Evolutionary conservation across 2,329 filamentous ascomycete genomes (phyloP), one percentile per base, ranked within the genome.

Genomic region (Phialophora expanda): DNA sequence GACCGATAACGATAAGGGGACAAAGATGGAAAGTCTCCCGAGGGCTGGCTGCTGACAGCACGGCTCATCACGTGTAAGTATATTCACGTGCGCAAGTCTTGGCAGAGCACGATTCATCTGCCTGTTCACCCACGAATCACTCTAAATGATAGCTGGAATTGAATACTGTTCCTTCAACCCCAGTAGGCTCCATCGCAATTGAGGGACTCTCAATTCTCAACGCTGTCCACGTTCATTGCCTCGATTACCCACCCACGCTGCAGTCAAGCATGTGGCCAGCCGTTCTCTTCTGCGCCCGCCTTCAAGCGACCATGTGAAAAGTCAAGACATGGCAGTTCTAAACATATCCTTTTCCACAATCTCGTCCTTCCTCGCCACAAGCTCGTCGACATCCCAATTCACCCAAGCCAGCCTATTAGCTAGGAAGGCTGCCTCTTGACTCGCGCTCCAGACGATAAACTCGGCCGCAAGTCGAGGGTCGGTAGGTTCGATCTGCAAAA

Each of bases 351-450:
- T 61, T 28, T 54, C 58, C 14, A 54, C 32, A 44, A 54, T 54
- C 28, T 61, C 46, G 22, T 41, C 28, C 46, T 61, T 54, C 48
- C 30, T 53, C 4, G 30, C 22, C 48, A 54, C 44, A 7, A 61
- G 58, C 30, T 61, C 30, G 34, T 54, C 46, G 6, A 61, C 30
- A 41, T 61, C 58, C 58, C 58, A 61, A 14, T 54, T 54, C 14
- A 48, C 57, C 57, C 57, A 51, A 26, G 28, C 57, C 14, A 60
- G 7, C 20, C 57, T 26, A 34, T 60, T 60, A 24, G 57, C 57
- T 26, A 60, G 22, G 22, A 60, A 60, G 20, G 41, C 26, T 22
- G 57, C 57, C 44, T 51, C 41, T 20, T 60, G 24, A 48, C 57
- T 34, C 24, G 57, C 26, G 12, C 41, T 22, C 44, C 26, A 60